Evolutionary conservation across 345 rosid genomes (phyloP).

Genomic region (Ceriops zippeliana): DNA sequence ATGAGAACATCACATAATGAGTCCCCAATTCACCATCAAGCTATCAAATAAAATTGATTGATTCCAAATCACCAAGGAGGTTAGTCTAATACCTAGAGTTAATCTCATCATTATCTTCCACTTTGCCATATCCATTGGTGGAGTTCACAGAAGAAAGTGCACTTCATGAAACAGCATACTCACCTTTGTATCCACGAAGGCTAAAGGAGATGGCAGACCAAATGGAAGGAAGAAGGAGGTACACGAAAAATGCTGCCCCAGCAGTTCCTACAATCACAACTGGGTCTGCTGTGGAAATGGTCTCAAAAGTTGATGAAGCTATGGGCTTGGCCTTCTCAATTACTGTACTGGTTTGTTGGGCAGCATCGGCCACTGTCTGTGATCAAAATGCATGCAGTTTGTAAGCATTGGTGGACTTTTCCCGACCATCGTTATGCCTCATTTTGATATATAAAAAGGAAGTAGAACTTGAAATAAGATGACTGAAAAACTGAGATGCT

Average conservation of each 20-base stretch:
- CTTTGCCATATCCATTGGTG: neutral
- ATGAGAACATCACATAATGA: too few relatives aligned
- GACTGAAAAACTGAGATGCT: neutral
- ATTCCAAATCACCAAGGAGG: neutral
- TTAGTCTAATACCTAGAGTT: neutral
- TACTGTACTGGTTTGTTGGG: constrained; percentile 57
- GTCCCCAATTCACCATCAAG: neutral
- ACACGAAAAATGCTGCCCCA: constrained; percentile 60
- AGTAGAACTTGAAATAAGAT: neutral
- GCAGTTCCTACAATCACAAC: constrained; percentile 60
- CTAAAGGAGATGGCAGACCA: constrained; percentile 64
- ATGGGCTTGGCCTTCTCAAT: constrained; percentile 74
- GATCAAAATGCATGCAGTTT: constrained; percentile 11
- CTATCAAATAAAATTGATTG: neutral
- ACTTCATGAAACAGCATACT: neutral
- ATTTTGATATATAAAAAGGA: too few relatives aligned
- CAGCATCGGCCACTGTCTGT: constrained; percentile 81
- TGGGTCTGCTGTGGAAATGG: constrained; percentile 72
- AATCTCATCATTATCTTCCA: neutral
- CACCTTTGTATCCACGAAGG: constrained; percentile 93
- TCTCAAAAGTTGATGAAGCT: constrained; percentile 73
- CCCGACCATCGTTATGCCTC: neutral
- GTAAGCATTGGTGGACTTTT: neutral
- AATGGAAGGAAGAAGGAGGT: constrained; percentile 73
- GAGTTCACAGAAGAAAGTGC: neutral